Conservation (phyloP, 225 moss, liverwort and hornwort genomes). For the Marchantia paleacea region DNA sequence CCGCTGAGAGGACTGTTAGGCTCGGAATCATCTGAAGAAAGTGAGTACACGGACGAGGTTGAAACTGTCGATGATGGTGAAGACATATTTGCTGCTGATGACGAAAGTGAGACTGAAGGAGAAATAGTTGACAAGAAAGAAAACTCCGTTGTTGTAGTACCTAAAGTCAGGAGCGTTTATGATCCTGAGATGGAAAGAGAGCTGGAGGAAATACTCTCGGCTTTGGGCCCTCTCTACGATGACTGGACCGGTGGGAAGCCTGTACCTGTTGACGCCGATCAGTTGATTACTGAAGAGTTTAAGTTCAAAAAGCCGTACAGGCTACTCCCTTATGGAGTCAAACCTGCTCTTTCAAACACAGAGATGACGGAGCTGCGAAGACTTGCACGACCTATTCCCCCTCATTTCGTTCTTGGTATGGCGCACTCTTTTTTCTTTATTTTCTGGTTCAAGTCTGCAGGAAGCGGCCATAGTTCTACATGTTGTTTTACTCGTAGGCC, state of each 20-base stretch:
- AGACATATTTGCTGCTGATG: not conserved
- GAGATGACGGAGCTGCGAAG: conserved; percentile 89
- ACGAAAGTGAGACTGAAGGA: conserved; percentile 34
- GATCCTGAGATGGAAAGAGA: conserved; percentile 46
- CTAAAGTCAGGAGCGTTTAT: conserved; percentile 35
- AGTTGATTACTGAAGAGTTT: conserved; percentile 45
- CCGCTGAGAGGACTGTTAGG: conserved; percentile 45
- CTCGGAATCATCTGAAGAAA: conserved; percentile 27
- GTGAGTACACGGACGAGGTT: conserved; percentile 5
- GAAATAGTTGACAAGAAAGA: not conserved
- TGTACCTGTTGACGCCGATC: conserved; percentile 87
- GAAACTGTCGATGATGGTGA: conserved; percentile 27
- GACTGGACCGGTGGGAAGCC: conserved; percentile 92
- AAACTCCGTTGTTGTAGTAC: conserved; percentile 14
- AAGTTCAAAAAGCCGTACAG: conserved; percentile 74
- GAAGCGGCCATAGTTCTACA: not conserved
- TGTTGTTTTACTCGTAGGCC: not conserved
- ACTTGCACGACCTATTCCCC: conserved; percentile 77
- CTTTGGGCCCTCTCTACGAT: conserved; percentile 78
- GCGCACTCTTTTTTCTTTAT: not conserved
- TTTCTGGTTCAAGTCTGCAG: not conserved
- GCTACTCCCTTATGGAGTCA: conserved; percentile 84
- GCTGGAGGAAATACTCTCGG: conserved; percentile 80
- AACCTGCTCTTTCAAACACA: conserved; percentile 61
- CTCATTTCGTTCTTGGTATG: conserved; percentile 93